Conservation (phyloP, 164 flowering plant species). For the Cinnamomum micranthum region DNA sequence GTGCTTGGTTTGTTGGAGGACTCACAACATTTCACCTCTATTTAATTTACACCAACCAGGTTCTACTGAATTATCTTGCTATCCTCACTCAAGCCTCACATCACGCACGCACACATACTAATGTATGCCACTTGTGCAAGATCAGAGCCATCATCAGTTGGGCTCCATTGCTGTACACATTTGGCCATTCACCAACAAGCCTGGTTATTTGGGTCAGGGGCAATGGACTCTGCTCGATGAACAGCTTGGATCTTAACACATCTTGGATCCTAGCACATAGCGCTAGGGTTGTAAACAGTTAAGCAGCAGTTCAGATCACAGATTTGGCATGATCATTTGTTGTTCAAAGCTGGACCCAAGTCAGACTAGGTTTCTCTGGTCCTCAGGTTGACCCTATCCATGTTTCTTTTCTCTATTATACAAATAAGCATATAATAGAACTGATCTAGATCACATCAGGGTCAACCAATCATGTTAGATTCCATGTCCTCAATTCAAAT, state of each 20-base stretch:
- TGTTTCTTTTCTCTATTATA: neutral
- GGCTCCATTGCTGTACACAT: neutral
- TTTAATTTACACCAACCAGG: conserved; percentile 68
- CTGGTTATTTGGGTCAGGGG: neutral
- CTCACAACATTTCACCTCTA: conserved; percentile 67
- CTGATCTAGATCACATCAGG: neutral
- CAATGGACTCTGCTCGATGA: neutral
- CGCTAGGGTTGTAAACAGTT: neutral
- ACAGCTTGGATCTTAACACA: neutral
- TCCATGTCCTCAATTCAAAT: neutral
- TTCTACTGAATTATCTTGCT: conserved; percentile 4
- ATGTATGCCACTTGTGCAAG: too few species aligned
- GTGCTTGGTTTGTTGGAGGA: conserved; percentile 79
- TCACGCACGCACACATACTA: too few species aligned
- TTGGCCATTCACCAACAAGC: neutral
- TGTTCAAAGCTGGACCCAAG: neutral
- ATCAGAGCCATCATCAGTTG: too few species aligned
- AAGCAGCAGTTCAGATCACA: neutral
- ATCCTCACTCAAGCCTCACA: too few species aligned
- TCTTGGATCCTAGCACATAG: neutral
- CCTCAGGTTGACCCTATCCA: neutral
- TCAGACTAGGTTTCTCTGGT: neutral
- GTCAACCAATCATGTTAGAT: neutral
- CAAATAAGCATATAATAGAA: neutral
- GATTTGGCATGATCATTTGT: neutral